Evolutionary conservation across 805 yeast genomes (phyloP).

Genomic region (Maudiozyma saulgeensis): DNA sequence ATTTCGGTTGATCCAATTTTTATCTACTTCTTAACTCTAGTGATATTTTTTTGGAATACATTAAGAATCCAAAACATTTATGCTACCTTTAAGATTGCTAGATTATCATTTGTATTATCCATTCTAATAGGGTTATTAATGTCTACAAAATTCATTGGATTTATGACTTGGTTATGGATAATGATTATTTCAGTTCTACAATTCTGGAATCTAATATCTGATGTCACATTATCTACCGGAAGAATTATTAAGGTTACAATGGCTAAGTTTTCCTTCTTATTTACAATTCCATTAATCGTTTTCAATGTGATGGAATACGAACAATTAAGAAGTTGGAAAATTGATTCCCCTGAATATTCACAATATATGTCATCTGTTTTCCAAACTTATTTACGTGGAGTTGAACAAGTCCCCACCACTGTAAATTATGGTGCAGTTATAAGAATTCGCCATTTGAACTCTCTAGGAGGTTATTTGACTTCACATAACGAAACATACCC

Average conservation of each 20-base stretch:
- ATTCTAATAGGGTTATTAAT: conserved; percentile 45
- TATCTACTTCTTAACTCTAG: conserved; percentile 37
- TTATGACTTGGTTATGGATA: conserved; percentile 60
- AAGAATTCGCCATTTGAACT: conserved; percentile 58
- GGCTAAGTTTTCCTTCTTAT: conserved; percentile 34
- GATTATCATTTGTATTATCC: conserved; percentile 40
- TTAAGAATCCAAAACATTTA: conserved; percentile 34
- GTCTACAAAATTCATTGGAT: conserved; percentile 64
- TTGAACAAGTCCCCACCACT: conserved; percentile 41
- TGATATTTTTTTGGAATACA: conserved; percentile 43
- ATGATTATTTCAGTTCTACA: conserved; percentile 36
- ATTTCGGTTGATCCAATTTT: conserved; percentile 33
- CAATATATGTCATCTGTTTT: conserved; percentile 55
- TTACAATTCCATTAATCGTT: conserved; percentile 47
- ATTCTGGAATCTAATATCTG: conserved; percentile 66
- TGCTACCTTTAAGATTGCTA: conserved; percentile 42
- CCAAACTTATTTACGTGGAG: conserved; percentile 45
- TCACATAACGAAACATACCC: conserved; percentile 60
- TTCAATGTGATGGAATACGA: conserved; percentile 49
- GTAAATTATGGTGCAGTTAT: conserved; percentile 66
- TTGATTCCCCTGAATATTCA: conserved; percentile 12
- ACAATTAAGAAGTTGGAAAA: conserved; percentile 30
- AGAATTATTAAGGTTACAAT: conserved; percentile 34
- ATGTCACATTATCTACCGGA: conserved; percentile 38
- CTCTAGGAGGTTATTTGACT: conserved; percentile 71